These are phyloP conservation scores for Magnolia kwangsiensis DNA, from an alignment of 164 flowering plant genomes.

Conservation along the genomic window DNA sequence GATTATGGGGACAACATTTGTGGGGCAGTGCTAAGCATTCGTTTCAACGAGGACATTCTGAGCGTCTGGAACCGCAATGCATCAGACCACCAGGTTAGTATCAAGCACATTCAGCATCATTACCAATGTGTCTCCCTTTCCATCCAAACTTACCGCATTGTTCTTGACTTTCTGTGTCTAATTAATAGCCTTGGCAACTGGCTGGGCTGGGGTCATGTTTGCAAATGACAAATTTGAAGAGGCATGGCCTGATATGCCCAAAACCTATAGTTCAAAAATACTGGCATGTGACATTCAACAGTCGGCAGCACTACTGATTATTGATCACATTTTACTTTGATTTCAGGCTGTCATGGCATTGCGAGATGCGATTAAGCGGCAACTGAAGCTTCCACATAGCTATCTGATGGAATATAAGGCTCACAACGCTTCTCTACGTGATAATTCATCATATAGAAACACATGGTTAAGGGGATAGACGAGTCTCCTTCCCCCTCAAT, in stretches of 20 bases:
- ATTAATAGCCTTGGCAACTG: not conserved
- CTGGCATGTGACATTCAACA: not conserved
- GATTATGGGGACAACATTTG: conserved; percentile 86
- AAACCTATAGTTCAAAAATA: not conserved
- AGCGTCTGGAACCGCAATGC: conserved; percentile 98
- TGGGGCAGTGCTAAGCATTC: conserved; percentile 90
- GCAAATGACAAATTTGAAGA: not conserved
- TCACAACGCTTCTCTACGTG: conserved; percentile 87
- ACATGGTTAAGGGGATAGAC: conserved; percentile 88
- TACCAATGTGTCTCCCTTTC: not conserved
- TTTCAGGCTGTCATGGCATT: conserved; percentile 82
- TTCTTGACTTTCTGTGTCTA: not conserved
- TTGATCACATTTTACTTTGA: not conserved
- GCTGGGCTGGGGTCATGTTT: not conserved
- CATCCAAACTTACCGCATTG: not conserved
- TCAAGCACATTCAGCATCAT: not conserved
- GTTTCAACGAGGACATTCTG: conserved; percentile 88
- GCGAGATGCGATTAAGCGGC: conserved; percentile 83
- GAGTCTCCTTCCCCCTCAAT: not conserved
- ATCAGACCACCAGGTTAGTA: conserved; percentile 82
- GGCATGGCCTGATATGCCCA: not conserved
- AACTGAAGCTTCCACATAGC: conserved; percentile 83
- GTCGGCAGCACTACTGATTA: not conserved
- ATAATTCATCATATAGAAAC: conserved; percentile 90
- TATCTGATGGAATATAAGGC: conserved; percentile 98